Evolutionary conservation across 2,329 filamentous ascomycete species (phyloP), one percentile per base, ranked within the genome.

Genomic region (Colletotrichum nymphaeae): DNA sequence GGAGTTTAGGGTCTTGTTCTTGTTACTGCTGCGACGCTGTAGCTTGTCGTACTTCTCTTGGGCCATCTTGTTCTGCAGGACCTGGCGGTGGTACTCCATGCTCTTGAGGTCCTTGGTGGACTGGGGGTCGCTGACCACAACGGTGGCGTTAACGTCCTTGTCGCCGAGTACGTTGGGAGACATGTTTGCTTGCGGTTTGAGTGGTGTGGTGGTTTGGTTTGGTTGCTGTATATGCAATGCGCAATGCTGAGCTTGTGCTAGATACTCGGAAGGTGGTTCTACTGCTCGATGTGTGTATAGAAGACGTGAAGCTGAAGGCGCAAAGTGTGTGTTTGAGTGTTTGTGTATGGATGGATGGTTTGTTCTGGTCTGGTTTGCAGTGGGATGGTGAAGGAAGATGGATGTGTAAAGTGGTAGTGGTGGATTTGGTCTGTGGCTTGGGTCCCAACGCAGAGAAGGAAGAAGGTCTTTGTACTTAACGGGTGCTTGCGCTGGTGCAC

Each of bases 21-120:
- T 52, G 26, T 7, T n/a, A 22, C 22, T 30, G 24, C 49, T 62
- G 30, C 49, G 58, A 67, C 19, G 52, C 11, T 53, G 66, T 35
- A 22, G 59, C 26, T n/a, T 53, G 12, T 67, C 72, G 76, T 86
- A 94, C 93, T 90, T 85, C 76, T 89, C 88, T 78, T 91, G 86
- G 69, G 92, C 88, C 82, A 94, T 90, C 86, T 93, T 94, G 81
- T 88, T 90, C 81, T 94, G 89, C 72, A 95, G 86, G 69, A 94
- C 87, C 84, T 94, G 92, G 75, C 93, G 93, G 81, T 95, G 93
- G 81, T 94, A 94, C 80, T 95, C 93, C 87, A 95, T 90, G 85
- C 87, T 91, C 88, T 91, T 91, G 67, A 90, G 84, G 74, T 88
- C 84, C 53, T 79, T 77, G 81, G 88, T 86, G 78, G 75, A 78